Conservation (phyloP, 495 filamentous ascomycete species). For the Penicillium coprophilum region DNA sequence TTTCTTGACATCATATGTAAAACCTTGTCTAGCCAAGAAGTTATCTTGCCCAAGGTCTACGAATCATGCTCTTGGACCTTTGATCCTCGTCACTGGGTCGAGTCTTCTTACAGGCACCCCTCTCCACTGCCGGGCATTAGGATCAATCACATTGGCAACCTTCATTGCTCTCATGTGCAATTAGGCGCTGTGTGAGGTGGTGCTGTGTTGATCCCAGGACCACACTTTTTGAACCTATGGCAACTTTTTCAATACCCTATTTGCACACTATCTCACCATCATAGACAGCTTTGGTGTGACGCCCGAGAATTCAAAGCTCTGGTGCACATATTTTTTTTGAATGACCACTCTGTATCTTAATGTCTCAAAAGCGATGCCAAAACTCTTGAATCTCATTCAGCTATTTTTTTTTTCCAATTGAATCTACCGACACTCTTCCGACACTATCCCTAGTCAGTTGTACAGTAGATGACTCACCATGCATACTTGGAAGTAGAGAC, state of each 20-base stretch:
- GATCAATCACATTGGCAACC: not conserved
- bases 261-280: not conserved
- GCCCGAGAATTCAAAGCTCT: not conserved
- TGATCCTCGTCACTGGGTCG: not conserved
- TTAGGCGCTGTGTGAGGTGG: not conserved
- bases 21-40: not conserved
- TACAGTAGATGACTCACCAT: too few relatives aligned
- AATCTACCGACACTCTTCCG: not conserved
- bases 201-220: not conserved
- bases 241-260: not conserved
- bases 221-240: not conserved
- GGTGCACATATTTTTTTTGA: not conserved
- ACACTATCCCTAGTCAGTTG: too few relatives aligned
- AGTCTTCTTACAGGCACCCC: not conserved
- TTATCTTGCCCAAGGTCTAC: not conserved
- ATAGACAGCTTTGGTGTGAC: not conserved
- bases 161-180: not conserved
- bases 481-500: too few relatives aligned
- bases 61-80: not conserved
- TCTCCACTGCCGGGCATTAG: not conserved
- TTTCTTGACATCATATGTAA: constrained; percentile 1
- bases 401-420: not conserved
- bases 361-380: constrained; percentile 6
- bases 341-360: constrained; percentile 5
- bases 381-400: not conserved